phyloP scores from a whole-genome alignment of 306 rosid genomes.

The Delonix regia region DNA sequence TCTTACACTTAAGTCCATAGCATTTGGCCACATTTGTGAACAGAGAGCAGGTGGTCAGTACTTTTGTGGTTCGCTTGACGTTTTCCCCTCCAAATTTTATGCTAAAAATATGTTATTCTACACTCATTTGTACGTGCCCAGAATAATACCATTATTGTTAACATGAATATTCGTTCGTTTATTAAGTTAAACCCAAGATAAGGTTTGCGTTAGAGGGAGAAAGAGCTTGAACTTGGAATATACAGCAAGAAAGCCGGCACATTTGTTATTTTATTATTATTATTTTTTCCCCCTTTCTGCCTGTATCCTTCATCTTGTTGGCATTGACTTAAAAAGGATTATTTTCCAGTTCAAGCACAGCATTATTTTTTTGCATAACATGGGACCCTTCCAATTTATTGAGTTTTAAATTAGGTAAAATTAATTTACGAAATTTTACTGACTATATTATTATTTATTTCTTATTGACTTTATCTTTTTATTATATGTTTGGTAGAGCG shows the following conservation, averaged over 20 bases:
- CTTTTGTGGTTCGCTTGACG: background rate
- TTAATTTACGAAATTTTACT: background rate
- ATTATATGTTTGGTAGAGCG: too few relatives aligned
- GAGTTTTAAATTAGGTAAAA: background rate
- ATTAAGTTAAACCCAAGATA: constrained; percentile 24
- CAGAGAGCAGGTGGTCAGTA: constrained; percentile 2
- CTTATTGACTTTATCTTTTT: too few relatives aligned
- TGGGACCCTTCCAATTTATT: constrained; percentile 35
- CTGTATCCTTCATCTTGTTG: constrained; percentile 44
- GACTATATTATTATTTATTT: too few relatives aligned
- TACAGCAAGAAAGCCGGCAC: constrained; percentile 55
- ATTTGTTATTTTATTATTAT: constrained; percentile 5
- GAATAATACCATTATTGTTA: background rate
- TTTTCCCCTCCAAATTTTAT: background rate
- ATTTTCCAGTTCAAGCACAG: constrained; percentile 46
- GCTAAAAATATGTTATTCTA: background rate
- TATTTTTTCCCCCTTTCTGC: background rate
- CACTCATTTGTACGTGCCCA: constrained; percentile 21
- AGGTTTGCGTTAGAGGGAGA: constrained; percentile 13
- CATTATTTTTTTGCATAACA: constrained; percentile 39
- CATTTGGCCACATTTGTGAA: constrained; percentile 20
- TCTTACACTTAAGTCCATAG: constrained; percentile 17
- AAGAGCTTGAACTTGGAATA: background rate
- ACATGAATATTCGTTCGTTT: constrained; percentile 9
- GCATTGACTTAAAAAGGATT: constrained; percentile 60